These are phyloP conservation scores for Ascochyta koolunga DNA, from an alignment of 2,329 filamentous ascomycete genomes.

Conservation along the genomic window DNA sequence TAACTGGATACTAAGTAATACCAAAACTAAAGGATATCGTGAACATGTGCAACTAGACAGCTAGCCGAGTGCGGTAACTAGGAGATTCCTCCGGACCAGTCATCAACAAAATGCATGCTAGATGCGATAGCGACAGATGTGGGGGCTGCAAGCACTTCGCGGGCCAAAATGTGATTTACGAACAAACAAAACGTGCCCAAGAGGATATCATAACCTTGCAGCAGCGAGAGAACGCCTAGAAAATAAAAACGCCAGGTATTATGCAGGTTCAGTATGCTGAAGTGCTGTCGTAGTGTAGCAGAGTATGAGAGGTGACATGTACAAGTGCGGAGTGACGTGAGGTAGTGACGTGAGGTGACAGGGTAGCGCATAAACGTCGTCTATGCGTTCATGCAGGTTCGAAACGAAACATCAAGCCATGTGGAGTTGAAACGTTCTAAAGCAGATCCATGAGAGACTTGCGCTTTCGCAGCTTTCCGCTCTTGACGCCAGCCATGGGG, in stretches of 20 bases:
- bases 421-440: constrained; percentile 15
- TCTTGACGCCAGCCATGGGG: constrained; percentile 29
- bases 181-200: constrained; percentile 13
- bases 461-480: constrained; percentile 41
- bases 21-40: constrained; percentile 18
- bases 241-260: constrained; percentile 24
- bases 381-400: constrained; percentile 24
- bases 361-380: constrained; percentile 20
- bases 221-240: constrained; percentile 2
- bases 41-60: constrained; percentile 11
- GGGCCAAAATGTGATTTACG: constrained; percentile 8
- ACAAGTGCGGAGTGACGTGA: constrained; percentile 14
- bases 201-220: constrained; percentile 21
- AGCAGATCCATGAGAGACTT: constrained; percentile 48
- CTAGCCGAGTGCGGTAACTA: background rate
- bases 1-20: constrained; percentile 14
- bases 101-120: constrained; percentile 21
- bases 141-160: constrained; percentile 30
- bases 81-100: constrained; percentile 2
- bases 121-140: constrained; percentile 27
- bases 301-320: constrained; percentile 14
- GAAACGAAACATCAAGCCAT: constrained; percentile 29
- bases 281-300: constrained; percentile 11
- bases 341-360: constrained; percentile 9
- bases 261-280: constrained; percentile 18